Base-by-base conservation (phyloP, 768 basidiomycete genomes). In the Chiua virens region DNA sequence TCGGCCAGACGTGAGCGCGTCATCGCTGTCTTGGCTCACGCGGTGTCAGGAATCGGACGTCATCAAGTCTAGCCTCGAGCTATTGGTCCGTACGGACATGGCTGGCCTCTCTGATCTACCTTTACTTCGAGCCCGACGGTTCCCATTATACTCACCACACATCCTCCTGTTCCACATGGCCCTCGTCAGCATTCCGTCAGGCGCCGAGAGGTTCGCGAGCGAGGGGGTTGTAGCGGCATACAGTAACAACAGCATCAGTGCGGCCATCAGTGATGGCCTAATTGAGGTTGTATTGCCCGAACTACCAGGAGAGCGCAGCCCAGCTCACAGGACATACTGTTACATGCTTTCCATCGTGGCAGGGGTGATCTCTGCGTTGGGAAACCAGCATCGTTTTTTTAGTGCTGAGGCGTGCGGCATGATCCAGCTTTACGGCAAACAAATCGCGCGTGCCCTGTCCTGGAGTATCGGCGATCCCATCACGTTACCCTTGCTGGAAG, bases 131-230 rank as follows among this genome's bases (percentile, higher is more conserved):
- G 62, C 79, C 1, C 80, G 81, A 40, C 85, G 84, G 48, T 76
- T 81, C 62, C 80, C 89, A 13, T 69, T 88, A 23, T 92, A 92
- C 61, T 77, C 87, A 0, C 83, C 87, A 0, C 87, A 90, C 59
- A 74, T 96, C 50, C 80, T 97, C 47, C 73, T 86, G 27, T 90
- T 97, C 73, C 92, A 96, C 62, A 87, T 93, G 75, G 82, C 89
- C 1, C 71, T 97, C 18, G 90, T 88, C 15, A 82, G 82, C 52
- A 78, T 89, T 47, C 81, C 86, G 0, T 77, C 81, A 2, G 85
- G 90, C 0, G 92, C 94, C 0, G 93, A 96, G 65, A 75, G 88
- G 51, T 79, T 97, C 22, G 92, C 92, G 5, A 85, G 86, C 57
- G 90, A 89, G 55, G 92, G 92, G 28, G 75, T 92, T 2, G 71